These are phyloP conservation scores for Verticillium tricorpus DNA, from an alignment of 2,329 filamentous ascomycete species.

Conservation along the genomic window DNA sequence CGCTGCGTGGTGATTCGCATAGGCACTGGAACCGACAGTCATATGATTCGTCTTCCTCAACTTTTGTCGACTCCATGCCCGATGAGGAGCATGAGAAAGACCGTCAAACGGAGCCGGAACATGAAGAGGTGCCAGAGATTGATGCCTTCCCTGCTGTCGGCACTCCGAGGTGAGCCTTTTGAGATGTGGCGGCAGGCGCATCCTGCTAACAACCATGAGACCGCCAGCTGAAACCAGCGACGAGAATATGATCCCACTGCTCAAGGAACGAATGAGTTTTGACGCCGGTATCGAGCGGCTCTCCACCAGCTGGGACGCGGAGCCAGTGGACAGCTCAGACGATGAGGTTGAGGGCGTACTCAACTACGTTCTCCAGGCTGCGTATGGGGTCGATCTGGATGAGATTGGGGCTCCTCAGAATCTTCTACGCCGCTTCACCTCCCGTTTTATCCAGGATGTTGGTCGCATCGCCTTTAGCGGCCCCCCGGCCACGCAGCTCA, in stretches of 20 bases:
- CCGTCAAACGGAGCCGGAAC: constrained; percentile 9
- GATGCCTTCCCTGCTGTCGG: constrained; percentile 3
- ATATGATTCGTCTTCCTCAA: background rate
- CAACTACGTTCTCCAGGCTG: constrained; percentile 29
- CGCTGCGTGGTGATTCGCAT: constrained; percentile 9
- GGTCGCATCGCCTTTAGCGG: constrained; percentile 22
- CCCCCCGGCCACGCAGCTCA: constrained; percentile 21
- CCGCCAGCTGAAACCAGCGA: background rate
- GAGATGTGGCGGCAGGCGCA: background rate
- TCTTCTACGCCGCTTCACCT: constrained; percentile 24
- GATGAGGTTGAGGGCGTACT: constrained; percentile 30
- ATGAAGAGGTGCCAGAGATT: constrained; percentile 3
- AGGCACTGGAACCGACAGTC: background rate
- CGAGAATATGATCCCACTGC: background rate
- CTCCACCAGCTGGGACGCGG: constrained; percentile 16
- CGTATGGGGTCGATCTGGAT: constrained; percentile 31
- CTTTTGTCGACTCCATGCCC: background rate
- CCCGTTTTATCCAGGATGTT: constrained; percentile 27
- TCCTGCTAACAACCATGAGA: background rate
- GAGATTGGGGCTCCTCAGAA: constrained; percentile 23
- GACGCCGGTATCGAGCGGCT: constrained; percentile 10
- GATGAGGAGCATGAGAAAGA: constrained; percentile 22
- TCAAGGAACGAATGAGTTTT: constrained; percentile 12
- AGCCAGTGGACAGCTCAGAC: constrained; percentile 20
- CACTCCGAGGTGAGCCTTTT: constrained; percentile 8